Evolutionary conservation across 176 grass and related monocot genomes (phyloP).

Genomic region (Oryza coarctata): DNA sequence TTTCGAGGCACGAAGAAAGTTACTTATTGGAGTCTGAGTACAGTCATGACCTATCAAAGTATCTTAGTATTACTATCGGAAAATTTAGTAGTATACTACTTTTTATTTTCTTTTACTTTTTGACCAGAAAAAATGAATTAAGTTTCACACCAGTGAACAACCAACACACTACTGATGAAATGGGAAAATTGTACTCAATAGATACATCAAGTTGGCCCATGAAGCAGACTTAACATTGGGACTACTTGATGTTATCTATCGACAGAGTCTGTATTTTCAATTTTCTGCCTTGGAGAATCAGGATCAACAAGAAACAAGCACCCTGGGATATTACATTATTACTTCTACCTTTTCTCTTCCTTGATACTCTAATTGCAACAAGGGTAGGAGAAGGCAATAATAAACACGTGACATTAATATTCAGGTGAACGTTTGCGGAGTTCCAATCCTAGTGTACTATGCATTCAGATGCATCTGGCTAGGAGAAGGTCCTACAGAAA

Average conservation of each 20-base stretch:
- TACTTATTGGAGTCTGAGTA: neutral
- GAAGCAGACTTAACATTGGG: conserved; percentile 4
- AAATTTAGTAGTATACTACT: neutral
- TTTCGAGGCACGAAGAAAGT: neutral
- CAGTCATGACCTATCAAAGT: neutral
- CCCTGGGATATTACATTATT: neutral
- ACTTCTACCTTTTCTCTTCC: neutral
- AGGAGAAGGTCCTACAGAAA: neutral
- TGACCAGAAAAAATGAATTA: neutral
- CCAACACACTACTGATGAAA: neutral
- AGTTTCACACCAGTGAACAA: no score
- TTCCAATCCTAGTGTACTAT: neutral
- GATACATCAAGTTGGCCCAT: neutral
- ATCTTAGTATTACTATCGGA: neutral
- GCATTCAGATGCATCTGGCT: neutral
- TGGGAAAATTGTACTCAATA: neutral
- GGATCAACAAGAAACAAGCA: neutral
- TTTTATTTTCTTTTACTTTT: neutral
- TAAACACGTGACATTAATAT: neutral
- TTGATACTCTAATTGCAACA: neutral
- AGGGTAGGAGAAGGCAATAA: neutral
- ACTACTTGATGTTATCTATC: neutral
- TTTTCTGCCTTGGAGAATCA: neutral
- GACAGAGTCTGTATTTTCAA: neutral
- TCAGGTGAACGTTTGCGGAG: neutral